Evolutionary conservation across 2,329 filamentous ascomycete species (phyloP).

Genomic region (Arachnomyces sp.): DNA sequence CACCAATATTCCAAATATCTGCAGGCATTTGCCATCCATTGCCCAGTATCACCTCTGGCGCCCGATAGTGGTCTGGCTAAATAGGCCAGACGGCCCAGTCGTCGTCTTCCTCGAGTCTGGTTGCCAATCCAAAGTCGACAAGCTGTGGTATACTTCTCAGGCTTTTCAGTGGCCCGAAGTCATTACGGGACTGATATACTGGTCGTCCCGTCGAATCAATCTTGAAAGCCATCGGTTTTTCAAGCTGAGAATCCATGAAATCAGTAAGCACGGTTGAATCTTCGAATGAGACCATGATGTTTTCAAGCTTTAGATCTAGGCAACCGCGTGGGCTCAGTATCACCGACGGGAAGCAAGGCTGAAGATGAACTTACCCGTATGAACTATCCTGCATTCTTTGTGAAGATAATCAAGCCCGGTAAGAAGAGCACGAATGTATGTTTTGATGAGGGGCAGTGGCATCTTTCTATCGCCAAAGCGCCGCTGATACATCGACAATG

Average conservation of each 20-base stretch:
- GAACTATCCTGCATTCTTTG: constrained; percentile 32
- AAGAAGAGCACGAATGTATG: constrained; percentile 31
- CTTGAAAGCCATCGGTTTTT: constrained; percentile 27
- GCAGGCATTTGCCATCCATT: constrained; percentile 7
- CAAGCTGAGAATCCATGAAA: constrained; percentile 25
- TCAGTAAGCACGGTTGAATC: constrained; percentile 24
- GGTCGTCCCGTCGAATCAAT: constrained; percentile 24
- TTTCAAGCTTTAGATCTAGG: constrained; percentile 38
- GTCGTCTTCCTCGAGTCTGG: constrained; percentile 33
- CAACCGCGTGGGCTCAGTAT: constrained; percentile 4
- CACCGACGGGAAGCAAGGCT: constrained; percentile 7
- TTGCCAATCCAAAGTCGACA: constrained; percentile 32
- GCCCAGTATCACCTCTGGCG: constrained; percentile 9
- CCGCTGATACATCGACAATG: constrained; percentile 28
- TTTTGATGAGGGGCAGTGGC: constrained; percentile 28
- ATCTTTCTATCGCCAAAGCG: constrained; percentile 25
- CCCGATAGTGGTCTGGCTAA: constrained; percentile 9
- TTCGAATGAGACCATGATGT: constrained; percentile 34
- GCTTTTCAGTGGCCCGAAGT: constrained; percentile 24
- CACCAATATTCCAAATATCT: constrained; percentile 10
- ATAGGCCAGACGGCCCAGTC: constrained; percentile 30
- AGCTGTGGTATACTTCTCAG: constrained; percentile 9
- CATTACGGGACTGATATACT: constrained; percentile 27
- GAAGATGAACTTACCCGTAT: constrained; percentile 29
- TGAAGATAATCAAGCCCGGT: constrained; percentile 39